Conservation (phyloP, 2,329 filamentous ascomycete species). For the Graphilbum sp. region DNA sequence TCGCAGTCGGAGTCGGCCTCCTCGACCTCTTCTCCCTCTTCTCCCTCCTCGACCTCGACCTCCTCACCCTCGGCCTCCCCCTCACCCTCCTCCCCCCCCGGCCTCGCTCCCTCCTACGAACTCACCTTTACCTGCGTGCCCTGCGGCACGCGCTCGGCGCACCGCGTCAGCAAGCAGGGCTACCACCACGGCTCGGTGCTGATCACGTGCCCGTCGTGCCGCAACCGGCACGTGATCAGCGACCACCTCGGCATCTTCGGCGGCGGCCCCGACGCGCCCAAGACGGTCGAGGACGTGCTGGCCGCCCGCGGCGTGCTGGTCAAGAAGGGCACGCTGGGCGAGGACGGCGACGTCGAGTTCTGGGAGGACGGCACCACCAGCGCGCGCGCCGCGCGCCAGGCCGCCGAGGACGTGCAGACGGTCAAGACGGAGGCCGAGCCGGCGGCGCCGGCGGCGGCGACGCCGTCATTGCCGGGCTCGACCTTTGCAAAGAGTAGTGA, state of each 20-base stretch:
- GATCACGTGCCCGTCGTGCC: slow-evolving; percentile 74
- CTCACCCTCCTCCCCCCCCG: slow-evolving; percentile 24
- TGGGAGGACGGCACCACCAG: slow-evolving; percentile 57
- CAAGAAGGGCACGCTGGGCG: slow-evolving; percentile 53
- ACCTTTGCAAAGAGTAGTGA: too few relatives aligned
- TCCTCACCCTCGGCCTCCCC: background rate
- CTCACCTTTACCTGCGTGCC: slow-evolving; percentile 87
- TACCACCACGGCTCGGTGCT: slow-evolving; percentile 85
- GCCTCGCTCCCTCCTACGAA: slow-evolving; percentile 53
- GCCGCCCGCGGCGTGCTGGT: slow-evolving; percentile 57
- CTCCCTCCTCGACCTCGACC: background rate
- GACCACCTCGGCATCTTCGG: slow-evolving; percentile 68
- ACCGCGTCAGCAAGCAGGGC: slow-evolving; percentile 81
- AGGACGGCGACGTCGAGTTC: slow-evolving; percentile 80
- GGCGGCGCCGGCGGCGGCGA: background rate
- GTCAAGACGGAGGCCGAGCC: slow-evolving; percentile 1
- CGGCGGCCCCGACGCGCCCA: background rate
- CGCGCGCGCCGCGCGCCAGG: slow-evolving; percentile 10
- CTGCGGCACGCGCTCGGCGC: slow-evolving; percentile 64
- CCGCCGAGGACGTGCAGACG: slow-evolving; percentile 9
- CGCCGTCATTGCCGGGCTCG: too few relatives aligned
- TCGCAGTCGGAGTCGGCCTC: background rate
- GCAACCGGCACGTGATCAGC: slow-evolving; percentile 77
- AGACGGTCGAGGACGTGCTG: slow-evolving; percentile 56
- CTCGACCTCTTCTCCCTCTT: background rate